These are phyloP conservation scores for Nakazawaea holstii DNA, from an alignment of 805 yeast species.

Conservation along the genomic window DNA sequence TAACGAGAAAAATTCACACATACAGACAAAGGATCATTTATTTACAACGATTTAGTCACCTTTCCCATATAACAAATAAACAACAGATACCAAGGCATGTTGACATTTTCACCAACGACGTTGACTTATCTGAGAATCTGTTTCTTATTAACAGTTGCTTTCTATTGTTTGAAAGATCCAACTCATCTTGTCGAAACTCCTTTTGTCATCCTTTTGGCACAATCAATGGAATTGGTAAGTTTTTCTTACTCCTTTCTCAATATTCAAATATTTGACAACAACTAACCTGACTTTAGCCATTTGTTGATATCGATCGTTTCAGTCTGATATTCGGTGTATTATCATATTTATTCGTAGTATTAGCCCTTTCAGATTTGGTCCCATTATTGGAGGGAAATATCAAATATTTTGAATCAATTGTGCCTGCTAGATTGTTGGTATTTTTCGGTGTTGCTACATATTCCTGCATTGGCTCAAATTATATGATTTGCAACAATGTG, in stretches of 20 bases:
- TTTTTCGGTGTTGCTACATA: constrained; percentile 46
- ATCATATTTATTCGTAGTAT: constrained; percentile 36
- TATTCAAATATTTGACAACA: neutral
- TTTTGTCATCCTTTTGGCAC: constrained; percentile 46
- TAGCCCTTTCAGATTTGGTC: constrained; percentile 49
- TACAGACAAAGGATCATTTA: no score
- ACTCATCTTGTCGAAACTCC: constrained; percentile 36
- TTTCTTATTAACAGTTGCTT: constrained; percentile 38
- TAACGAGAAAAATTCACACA: neutral
- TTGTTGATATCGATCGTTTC: constrained; percentile 24
- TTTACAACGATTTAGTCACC: no score
- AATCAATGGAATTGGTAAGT: constrained; percentile 50
- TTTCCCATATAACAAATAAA: neutral
- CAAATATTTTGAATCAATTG: constrained; percentile 50
- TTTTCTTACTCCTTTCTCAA: neutral
- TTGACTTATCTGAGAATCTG: constrained; percentile 42
- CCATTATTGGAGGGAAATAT: constrained; percentile 45
- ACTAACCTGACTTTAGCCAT: constrained; percentile 15
- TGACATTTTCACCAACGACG: constrained; percentile 28
- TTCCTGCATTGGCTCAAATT: constrained; percentile 40
- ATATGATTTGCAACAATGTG: constrained; percentile 53
- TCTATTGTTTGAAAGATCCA: constrained; percentile 43
- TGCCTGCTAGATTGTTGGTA: constrained; percentile 49
- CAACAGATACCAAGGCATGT: constrained; percentile 16
- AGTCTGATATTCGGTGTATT: constrained; percentile 39